A percentile compares a stretch with the other conserved stretches of the same genome.
Evolutionary conservation across 495 filamentous ascomycete species (phyloP).

Genomic region (Neurospora sp.): DNA sequence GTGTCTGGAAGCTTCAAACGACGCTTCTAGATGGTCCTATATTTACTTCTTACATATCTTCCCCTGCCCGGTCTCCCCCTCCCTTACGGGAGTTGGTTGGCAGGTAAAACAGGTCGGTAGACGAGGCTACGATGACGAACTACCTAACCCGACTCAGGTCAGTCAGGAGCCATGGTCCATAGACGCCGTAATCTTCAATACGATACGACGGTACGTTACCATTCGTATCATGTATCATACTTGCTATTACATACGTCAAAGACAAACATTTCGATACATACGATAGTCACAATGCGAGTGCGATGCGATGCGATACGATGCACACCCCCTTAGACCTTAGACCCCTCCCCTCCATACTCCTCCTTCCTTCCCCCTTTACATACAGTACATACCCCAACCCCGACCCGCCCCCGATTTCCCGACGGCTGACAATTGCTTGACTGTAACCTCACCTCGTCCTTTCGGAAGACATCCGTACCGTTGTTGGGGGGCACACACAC

Average conservation of each 20-base stretch:
- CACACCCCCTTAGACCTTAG: background rate
- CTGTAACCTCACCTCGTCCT: background rate
- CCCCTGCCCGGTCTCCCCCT: background rate
- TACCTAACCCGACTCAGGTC: background rate
- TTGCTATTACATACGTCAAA: background rate
- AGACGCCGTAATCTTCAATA: background rate
- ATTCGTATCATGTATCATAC: background rate
- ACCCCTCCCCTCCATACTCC: background rate
- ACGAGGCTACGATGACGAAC: background rate
- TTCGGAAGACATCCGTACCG: background rate
- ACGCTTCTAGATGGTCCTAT: background rate
- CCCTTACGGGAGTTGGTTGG: background rate
- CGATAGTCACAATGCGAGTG: background rate
- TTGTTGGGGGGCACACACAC: background rate
- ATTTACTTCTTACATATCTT: background rate
- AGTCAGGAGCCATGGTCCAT: background rate
- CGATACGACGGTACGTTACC: background rate
- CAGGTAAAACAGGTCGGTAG: background rate
- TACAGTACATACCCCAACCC: background rate
- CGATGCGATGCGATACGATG: background rate
- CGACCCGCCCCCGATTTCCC: background rate
- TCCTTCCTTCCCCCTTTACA: background rate
- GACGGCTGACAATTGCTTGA: background rate
- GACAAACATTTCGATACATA: background rate
- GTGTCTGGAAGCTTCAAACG: background rate